Evolutionary conservation across 176 grass and related monocot species (phyloP).

Genomic region (Musa schizocarpa): DNA sequence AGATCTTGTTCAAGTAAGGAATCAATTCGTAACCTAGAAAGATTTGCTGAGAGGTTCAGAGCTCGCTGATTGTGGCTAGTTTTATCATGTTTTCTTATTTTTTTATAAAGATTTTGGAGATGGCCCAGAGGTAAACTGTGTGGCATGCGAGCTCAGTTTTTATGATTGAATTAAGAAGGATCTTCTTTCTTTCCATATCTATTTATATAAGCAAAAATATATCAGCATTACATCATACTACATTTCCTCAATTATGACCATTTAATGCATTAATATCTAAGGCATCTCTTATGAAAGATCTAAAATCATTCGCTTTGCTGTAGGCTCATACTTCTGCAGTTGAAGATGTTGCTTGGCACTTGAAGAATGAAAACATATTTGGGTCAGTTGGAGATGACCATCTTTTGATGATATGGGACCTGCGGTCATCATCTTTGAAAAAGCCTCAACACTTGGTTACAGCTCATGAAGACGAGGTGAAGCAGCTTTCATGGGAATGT

Average conservation of each 20-base stretch:
- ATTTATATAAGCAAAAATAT: no score
- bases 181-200: no score
- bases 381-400: conserved; percentile 95
- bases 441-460: conserved; percentile 47
- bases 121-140: no score
- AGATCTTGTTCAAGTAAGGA: no score
- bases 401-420: conserved; percentile 91
- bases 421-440: conserved; percentile 50
- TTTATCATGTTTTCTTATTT: no score
- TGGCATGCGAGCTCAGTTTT: no score
- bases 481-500: conserved; percentile 9
- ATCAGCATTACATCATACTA: no score
- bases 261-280: neutral
- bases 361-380: conserved; percentile 76
- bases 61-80: no score
- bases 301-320: conserved; percentile 3
- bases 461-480: conserved; percentile 79
- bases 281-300: neutral
- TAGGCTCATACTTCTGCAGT: conserved; percentile 73
- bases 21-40: no score
- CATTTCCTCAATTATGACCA: neutral
- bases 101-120: no score
- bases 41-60: no score
- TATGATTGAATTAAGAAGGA: no score
- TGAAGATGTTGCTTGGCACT: conserved; percentile 96